A percentile compares a stretch with the other conserved stretches of the same genome.
phyloP scores from a whole-genome alignment of 2,329 filamentous ascomycete species.

The Phyllosticta paracitricarpa region DNA sequence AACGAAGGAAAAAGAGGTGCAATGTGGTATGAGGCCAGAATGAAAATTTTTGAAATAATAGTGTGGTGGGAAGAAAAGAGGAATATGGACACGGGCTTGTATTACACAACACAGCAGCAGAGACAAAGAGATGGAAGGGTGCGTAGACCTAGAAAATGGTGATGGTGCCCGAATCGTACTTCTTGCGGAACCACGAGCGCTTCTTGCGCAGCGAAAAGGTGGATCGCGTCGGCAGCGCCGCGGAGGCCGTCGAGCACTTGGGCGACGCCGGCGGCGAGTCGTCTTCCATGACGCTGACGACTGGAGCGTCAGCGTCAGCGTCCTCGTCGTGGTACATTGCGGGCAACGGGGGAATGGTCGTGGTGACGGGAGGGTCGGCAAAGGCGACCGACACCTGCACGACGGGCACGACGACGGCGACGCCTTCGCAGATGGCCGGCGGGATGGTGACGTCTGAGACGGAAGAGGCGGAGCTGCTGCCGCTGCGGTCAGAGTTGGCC shows the following conservation, averaged over 20 bases:
- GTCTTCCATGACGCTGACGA: neutral
- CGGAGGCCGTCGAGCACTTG: neutral
- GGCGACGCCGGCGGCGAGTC: neutral
- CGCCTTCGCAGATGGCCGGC: neutral
- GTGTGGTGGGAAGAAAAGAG: too few species aligned
- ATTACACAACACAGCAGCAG: too few species aligned
- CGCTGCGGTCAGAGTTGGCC: constrained; percentile 4
- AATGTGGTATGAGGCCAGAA: too few species aligned
- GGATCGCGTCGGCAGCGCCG: neutral
- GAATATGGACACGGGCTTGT: too few species aligned
- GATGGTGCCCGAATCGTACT: neutral
- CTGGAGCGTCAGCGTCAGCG: neutral
- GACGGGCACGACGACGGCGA: neutral
- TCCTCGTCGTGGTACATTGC: neutral
- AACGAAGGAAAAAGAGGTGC: too few species aligned
- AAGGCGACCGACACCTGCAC: neutral
- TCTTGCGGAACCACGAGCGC: constrained; percentile 7
- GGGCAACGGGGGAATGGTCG: neutral
- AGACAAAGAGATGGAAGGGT: neutral
- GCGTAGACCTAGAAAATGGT: neutral
- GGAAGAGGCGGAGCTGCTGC: neutral
- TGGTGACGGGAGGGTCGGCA: neutral
- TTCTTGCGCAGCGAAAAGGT: neutral
- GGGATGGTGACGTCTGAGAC: neutral
- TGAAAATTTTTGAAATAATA: too few species aligned